Evolutionary conservation across 164 flowering plant species (phyloP).

Genomic region (Cinnamomum chago): DNA sequence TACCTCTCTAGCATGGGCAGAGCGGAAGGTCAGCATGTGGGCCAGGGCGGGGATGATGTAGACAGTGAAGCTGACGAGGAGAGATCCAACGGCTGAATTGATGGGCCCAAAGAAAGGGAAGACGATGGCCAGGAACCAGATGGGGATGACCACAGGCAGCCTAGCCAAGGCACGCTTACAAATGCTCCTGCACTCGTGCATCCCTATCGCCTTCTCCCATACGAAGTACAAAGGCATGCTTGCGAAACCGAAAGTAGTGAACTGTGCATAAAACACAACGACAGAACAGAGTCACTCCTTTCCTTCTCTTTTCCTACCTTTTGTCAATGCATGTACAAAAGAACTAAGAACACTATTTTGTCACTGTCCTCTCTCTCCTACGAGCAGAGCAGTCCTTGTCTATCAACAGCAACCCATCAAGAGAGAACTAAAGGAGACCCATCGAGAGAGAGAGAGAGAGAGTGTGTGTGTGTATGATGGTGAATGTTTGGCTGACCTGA

Average conservation of each 20-base stretch:
- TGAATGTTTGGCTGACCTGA: slow-evolving; percentile 37
- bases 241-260: slow-evolving; percentile 95
- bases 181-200: slow-evolving; percentile 89
- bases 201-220: slow-evolving; percentile 96
- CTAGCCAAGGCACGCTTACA: slow-evolving; percentile 88
- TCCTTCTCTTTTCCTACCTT: neutral
- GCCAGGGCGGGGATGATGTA: slow-evolving; percentile 96
- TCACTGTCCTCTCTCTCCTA: too few species aligned
- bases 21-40: slow-evolving; percentile 78
- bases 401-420: too few species aligned
- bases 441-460: neutral
- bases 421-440: neutral
- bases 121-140: slow-evolving; percentile 92
- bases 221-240: slow-evolving; percentile 95
- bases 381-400: too few species aligned
- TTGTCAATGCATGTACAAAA: too few species aligned
- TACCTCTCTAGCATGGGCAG: slow-evolving; percentile 89
- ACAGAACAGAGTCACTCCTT: neutral
- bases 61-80: slow-evolving; percentile 98
- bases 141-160: slow-evolving; percentile 90
- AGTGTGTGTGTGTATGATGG: neutral
- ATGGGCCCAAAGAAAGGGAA: slow-evolving; percentile 98
- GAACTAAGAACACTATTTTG: too few species aligned
- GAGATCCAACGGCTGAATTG: slow-evolving; percentile 92
- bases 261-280: slow-evolving; percentile 36